These are phyloP conservation scores for Penicillium tannophilum DNA, from an alignment of 495 filamentous ascomycete species.

Conservation along the genomic window DNA sequence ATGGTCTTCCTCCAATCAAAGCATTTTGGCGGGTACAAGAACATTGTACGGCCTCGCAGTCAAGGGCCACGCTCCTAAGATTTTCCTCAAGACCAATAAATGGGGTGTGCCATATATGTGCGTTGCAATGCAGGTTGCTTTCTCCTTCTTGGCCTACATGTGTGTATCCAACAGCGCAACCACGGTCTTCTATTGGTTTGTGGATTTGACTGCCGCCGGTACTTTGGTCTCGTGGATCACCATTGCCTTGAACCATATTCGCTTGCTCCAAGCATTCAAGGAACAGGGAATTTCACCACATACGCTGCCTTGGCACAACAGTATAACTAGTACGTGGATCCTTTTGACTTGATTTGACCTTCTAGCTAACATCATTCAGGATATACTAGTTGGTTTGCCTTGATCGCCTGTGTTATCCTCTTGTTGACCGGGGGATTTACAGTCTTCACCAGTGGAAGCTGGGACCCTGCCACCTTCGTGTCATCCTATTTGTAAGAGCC, in stretches of 20 bases:
- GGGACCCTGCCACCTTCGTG: constrained; percentile 36
- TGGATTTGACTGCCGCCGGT: constrained; percentile 56
- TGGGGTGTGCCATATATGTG: constrained; percentile 65
- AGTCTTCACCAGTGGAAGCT: constrained; percentile 54
- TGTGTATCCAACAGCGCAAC: constrained; percentile 56
- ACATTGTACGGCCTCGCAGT: constrained; percentile 49
- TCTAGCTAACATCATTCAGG: constrained; percentile 34
- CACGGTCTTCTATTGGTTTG: constrained; percentile 64
- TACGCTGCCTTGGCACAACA: constrained; percentile 57
- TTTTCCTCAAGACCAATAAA: constrained; percentile 58
- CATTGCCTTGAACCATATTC: constrained; percentile 58
- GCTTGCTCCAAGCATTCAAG: constrained; percentile 54
- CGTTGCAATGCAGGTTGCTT: constrained; percentile 51
- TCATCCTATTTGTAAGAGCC: constrained; percentile 40
- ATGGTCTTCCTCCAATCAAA: constrained; percentile 54
- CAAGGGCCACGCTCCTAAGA: constrained; percentile 46
- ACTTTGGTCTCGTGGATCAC: constrained; percentile 59
- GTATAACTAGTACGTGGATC: constrained; percentile 25
- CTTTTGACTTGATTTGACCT: not conserved
- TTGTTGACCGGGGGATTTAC: constrained; percentile 62
- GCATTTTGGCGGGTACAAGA: constrained; percentile 49
- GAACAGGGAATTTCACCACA: constrained; percentile 47
- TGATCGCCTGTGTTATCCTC: constrained; percentile 55
- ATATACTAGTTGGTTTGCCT: constrained; percentile 51
- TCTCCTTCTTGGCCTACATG: constrained; percentile 62